These are phyloP conservation scores for Geoglossum cookeanum DNA, from an alignment of 2,329 filamentous ascomycete species.

Conservation along the genomic window DNA sequence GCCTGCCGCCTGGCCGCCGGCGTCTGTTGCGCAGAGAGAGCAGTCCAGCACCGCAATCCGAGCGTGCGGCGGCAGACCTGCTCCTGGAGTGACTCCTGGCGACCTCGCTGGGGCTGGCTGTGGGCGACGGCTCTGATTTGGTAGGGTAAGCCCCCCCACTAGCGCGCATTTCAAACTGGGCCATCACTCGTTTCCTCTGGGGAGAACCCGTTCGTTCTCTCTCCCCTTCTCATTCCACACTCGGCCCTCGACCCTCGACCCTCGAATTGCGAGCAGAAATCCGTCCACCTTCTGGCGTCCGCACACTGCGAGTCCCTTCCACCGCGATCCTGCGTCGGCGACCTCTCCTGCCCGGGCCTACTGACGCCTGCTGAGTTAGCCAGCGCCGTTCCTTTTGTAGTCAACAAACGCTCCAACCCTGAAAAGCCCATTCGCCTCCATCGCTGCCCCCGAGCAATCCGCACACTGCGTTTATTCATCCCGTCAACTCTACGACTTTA, in stretches of 20 bases:
- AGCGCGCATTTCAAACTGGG: not conserved
- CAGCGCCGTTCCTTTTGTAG: constrained; percentile 2
- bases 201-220: not conserved
- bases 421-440: not conserved
- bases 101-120: not conserved
- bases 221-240: not conserved
- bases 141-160: constrained; percentile 1
- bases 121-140: not conserved
- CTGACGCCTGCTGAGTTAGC: not conserved
- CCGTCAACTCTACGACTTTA: not conserved
- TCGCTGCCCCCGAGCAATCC: not conserved
- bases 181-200: not conserved
- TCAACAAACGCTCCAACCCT: not conserved
- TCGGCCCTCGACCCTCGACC: not conserved
- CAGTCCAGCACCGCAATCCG: too few relatives aligned
- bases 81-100: too few relatives aligned
- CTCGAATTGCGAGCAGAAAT: constrained; percentile 1
- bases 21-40: too few relatives aligned
- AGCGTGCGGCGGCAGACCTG: too few relatives aligned
- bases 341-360: not conserved
- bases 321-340: not conserved
- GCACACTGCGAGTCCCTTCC: not conserved
- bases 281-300: not conserved
- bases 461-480: not conserved
- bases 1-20: too few relatives aligned